phyloP scores from a whole-genome alignment of 441 rosid species.

The Bruguiera hainesii region DNA sequence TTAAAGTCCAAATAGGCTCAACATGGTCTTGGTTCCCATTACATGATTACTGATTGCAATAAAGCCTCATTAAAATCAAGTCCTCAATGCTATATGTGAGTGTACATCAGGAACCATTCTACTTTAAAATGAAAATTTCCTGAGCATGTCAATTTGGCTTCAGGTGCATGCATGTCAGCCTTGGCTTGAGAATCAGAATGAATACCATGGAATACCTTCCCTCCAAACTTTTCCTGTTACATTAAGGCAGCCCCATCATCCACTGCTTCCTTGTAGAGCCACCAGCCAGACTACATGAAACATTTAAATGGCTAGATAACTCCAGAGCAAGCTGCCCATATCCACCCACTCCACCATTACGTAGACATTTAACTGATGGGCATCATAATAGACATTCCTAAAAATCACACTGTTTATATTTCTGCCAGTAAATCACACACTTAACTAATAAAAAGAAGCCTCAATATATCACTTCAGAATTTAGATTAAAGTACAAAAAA shows the following conservation, averaged over 20 bases:
- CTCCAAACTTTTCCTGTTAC: neutral
- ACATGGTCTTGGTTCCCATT: neutral
- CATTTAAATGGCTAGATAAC: neutral
- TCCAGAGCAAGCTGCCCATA: neutral
- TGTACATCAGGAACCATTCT: neutral
- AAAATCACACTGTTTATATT: no score
- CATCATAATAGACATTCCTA: no score
- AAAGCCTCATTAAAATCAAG: neutral
- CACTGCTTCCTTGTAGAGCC: neutral
- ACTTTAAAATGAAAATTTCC: neutral
- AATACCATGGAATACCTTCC: neutral
- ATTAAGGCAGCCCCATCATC: neutral
- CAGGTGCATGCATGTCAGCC: neutral
- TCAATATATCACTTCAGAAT: neutral
- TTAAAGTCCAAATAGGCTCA: neutral
- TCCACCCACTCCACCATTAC: neutral
- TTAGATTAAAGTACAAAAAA: neutral
- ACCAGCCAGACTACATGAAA: neutral
- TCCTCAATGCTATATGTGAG: neutral
- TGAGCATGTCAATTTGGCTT: neutral
- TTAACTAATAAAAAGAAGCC: no score
- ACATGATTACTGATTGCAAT: no score
- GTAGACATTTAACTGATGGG: neutral
- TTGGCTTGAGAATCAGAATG: neutral
- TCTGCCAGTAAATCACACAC: no score